Evolutionary conservation across 768 basidiomycete genomes (phyloP).

Genomic region (Suillus hirtellus): DNA sequence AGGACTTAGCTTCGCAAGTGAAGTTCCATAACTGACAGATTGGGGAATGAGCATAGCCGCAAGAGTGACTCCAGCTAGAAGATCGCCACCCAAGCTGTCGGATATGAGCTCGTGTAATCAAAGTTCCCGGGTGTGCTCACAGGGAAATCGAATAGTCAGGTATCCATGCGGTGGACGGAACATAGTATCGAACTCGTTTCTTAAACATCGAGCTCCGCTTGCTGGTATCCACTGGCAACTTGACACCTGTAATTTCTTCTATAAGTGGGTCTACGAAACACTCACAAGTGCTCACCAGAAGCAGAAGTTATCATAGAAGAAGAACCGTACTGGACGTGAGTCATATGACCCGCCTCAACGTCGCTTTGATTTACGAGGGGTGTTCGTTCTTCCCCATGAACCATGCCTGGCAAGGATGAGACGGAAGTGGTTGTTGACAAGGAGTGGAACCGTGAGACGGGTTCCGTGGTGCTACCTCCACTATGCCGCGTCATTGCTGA

Average conservation of each 20-base stretch:
- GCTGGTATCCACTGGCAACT: constrained; percentile 18
- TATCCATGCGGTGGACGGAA: constrained; percentile 79
- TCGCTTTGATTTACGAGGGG: constrained; percentile 28
- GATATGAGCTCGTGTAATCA: neutral
- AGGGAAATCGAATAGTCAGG: constrained; percentile 69
- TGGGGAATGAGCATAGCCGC: constrained; percentile 84
- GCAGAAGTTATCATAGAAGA: constrained; percentile 21
- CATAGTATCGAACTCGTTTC: constrained; percentile 67
- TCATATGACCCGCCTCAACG: constrained; percentile 23
- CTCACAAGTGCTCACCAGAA: constrained; percentile 16
- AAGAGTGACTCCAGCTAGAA: constrained; percentile 85
- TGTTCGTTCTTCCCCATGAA: constrained; percentile 21
- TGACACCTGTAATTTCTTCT: neutral
- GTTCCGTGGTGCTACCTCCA: neutral
- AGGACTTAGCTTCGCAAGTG: constrained; percentile 82
- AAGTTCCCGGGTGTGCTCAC: constrained; percentile 40
- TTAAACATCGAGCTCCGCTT: constrained; percentile 35
- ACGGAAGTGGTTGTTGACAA: constrained; percentile 31
- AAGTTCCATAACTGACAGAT: constrained; percentile 89
- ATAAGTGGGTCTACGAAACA: neutral
- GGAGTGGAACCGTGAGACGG: constrained; percentile 13
- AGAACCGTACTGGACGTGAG: constrained; percentile 21
- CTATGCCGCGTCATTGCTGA: constrained; percentile 12
- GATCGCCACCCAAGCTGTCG: constrained; percentile 60
- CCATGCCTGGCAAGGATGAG: constrained; percentile 27